phyloP scores from a whole-genome alignment of 345 rosid species.

The Citrus cavaleriei region DNA sequence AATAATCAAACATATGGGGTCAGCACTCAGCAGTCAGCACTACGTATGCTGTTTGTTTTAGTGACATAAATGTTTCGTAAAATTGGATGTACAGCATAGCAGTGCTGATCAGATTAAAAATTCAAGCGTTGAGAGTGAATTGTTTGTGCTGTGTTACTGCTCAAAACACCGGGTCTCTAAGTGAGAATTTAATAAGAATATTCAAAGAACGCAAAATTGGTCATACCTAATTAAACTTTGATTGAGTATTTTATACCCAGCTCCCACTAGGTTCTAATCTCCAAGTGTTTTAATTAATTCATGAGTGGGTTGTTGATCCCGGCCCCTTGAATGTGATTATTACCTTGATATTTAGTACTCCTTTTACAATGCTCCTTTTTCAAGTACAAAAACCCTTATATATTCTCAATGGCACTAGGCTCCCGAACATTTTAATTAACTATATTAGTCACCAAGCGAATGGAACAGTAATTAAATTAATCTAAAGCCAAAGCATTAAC shows the following conservation, averaged over 20 bases:
- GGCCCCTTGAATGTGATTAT: not conserved
- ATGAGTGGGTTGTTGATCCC: not conserved
- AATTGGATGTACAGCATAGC: too few species aligned
- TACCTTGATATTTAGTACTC: not conserved
- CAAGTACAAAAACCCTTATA: not conserved
- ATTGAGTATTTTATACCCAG: not conserved
- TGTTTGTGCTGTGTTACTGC: not conserved
- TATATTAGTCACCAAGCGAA: too few species aligned
- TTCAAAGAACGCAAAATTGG: not conserved
- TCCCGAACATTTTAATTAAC: too few species aligned
- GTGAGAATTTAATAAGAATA: not conserved
- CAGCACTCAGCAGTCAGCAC: too few species aligned
- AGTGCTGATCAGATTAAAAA: too few species aligned
- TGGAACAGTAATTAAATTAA: too few species aligned
- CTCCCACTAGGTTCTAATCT: not conserved
- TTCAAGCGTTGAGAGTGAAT: too few species aligned
- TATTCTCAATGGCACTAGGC: not conserved
- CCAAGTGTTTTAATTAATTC: not conserved
- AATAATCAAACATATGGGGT: too few species aligned
- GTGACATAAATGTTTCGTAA: too few species aligned
- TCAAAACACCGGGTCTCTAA: not conserved
- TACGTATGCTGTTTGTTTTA: too few species aligned
- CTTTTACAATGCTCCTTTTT: slow-evolving; percentile 7
- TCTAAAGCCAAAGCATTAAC: too few species aligned
- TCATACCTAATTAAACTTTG: not conserved